Evolutionary conservation across 805 yeast species (phyloP).

Genomic region (Diddensiella transvaalensis): DNA sequence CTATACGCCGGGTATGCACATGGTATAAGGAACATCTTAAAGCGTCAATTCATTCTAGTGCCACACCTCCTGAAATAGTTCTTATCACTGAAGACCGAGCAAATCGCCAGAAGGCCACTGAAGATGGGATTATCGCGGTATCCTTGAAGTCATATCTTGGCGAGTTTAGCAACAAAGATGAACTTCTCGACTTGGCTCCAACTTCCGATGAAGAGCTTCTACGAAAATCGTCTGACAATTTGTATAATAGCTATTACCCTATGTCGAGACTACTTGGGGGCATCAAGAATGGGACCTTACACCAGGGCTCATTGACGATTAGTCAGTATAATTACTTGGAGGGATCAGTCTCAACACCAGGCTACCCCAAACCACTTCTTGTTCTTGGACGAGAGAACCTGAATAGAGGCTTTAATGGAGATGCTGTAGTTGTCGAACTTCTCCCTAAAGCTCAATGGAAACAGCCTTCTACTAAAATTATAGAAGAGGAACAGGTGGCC

Average conservation of each 20-base stretch:
- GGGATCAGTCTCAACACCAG: conserved; percentile 69
- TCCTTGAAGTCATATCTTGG: conserved; percentile 69
- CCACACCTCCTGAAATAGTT: conserved; percentile 27
- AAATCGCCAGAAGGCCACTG: conserved; percentile 54
- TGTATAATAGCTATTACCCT: conserved; percentile 72
- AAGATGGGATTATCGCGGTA: conserved; percentile 51
- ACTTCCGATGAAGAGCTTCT: not conserved
- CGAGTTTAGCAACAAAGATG: conserved; percentile 65
- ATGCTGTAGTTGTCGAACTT: conserved; percentile 84
- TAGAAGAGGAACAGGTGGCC: conserved; percentile 69
- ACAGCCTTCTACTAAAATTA: conserved; percentile 70
- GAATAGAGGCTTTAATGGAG: conserved; percentile 91
- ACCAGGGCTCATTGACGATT: conserved; percentile 78
- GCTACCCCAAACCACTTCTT: conserved; percentile 76
- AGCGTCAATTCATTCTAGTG: conserved; percentile 22
- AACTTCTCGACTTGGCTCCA: conserved; percentile 76
- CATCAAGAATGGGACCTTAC: conserved; percentile 75
- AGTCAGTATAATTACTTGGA: conserved; percentile 86
- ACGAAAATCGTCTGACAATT: not conserved
- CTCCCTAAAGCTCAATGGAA: conserved; percentile 86
- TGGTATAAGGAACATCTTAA: conserved; percentile 72
- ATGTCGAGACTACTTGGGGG: conserved; percentile 88
- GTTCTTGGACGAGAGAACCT: conserved; percentile 78
- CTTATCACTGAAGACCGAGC: conserved; percentile 72
- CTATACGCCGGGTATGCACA: conserved; percentile 68